Conservation (phyloP, 83 land plant species). For the Isoetes engelmannii region DNA sequence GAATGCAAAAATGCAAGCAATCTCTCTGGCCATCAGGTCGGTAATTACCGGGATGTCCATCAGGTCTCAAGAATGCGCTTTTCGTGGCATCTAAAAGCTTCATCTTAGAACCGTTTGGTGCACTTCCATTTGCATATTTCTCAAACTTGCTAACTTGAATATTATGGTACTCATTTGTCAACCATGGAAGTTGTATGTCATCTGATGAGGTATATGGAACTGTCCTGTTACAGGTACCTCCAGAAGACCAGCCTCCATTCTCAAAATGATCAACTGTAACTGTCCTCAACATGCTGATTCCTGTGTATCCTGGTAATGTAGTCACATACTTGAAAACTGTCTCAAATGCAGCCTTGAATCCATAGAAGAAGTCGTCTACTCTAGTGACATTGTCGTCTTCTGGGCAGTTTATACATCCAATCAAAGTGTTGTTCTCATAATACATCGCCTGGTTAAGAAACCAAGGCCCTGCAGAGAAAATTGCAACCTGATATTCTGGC, state of each 20-base stretch:
- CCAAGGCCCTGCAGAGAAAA: slow-evolving; percentile 2
- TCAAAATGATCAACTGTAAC: slow-evolving; percentile 2
- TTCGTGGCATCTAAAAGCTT: background rate
- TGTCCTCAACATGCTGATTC: background rate
- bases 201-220: background rate
- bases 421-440: background rate
- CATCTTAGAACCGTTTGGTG: background rate
- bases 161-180: background rate
- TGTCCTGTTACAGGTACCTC: background rate
- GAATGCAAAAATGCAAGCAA: slow-evolving; percentile 68
- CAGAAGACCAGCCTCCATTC: background rate
- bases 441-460: background rate
- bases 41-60: slow-evolving; percentile 31
- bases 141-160: slow-evolving; percentile 11
- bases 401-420: background rate
- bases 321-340: background rate
- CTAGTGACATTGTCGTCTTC: background rate
- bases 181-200: background rate
- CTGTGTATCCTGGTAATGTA: background rate
- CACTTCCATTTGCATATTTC: slow-evolving; percentile 7
- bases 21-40: slow-evolving; percentile 22
- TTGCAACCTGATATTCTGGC: background rate
- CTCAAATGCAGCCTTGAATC: background rate
- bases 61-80: slow-evolving; percentile 21
- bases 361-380: background rate